Percentiles rank a stretch among this genome's conserved stretches.
Evolutionary conservation across 192 early-diverging fungal species (phyloP).

Genomic region (Podila verticillata): DNA sequence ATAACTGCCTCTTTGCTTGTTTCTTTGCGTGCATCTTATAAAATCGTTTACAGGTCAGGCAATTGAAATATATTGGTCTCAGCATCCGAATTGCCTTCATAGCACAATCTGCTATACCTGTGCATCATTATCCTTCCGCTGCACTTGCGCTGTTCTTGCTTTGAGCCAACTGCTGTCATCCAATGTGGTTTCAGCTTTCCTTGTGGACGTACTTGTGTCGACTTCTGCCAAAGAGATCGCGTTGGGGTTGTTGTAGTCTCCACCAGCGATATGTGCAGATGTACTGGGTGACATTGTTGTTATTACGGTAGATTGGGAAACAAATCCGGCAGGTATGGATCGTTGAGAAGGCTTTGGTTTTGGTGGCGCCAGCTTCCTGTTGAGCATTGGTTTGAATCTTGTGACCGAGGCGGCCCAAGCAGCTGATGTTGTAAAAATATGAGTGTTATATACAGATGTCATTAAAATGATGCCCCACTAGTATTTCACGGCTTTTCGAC

Average conservation of each 20-base stretch:
- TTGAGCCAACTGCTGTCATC: slow-evolving; percentile 40
- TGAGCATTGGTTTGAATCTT: slow-evolving; percentile 55
- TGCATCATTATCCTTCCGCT: slow-evolving; percentile 53
- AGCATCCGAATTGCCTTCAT: no score
- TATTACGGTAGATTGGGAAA: slow-evolving; percentile 12
- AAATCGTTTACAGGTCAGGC: background rate
- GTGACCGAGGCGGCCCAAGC: slow-evolving; percentile 51
- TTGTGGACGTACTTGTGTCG: slow-evolving; percentile 2
- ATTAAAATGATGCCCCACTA: no score
- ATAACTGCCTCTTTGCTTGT: slow-evolving; percentile 34
- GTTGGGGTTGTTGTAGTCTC: background rate
- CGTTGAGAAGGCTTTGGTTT: slow-evolving; percentile 56
- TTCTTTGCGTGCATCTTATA: slow-evolving; percentile 20
- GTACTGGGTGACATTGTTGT: background rate
- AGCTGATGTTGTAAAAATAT: slow-evolving; percentile 11
- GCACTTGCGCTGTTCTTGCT: slow-evolving; percentile 31
- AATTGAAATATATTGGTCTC: no score
- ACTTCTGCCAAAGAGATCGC: background rate
- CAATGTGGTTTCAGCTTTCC: slow-evolving; percentile 6
- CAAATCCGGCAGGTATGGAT: slow-evolving; percentile 27
- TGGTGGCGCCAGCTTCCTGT: slow-evolving; percentile 58
- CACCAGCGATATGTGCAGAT: background rate
- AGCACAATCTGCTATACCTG: background rate
- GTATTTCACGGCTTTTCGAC: no score
- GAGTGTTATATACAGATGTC: background rate